Evolutionary conservation across 1,284 basidiomycete genomes (phyloP).

Genomic region (Lentinula novae-zelandiae): DNA sequence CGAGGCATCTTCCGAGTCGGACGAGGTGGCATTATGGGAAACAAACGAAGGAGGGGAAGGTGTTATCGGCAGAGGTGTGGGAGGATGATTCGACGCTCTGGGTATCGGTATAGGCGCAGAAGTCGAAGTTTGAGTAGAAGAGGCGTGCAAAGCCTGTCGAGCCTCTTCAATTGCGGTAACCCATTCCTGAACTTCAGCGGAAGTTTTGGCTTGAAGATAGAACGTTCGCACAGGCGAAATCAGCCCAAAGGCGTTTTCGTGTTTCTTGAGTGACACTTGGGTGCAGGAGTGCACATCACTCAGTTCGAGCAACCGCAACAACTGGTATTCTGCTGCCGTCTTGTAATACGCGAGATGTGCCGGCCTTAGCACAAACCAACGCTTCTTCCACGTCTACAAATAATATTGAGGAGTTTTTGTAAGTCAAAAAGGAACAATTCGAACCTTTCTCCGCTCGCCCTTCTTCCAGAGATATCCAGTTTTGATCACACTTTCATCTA

Average conservation of each 20-base stretch:
- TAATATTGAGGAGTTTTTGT: constrained; percentile 1
- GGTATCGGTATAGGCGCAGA: constrained; percentile 50
- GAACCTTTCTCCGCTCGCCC: constrained; percentile 92
- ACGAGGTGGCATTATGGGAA: constrained; percentile 47
- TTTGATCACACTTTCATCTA: constrained; percentile 79
- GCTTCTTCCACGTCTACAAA: constrained; percentile 92
- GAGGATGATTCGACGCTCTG: constrained; percentile 17
- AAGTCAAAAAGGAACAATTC: constrained; percentile 22
- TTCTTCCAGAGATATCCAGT: constrained; percentile 94
- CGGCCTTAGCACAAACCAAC: constrained; percentile 95
- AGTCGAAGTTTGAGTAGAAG: constrained; percentile 53
- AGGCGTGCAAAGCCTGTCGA: constrained; percentile 58
- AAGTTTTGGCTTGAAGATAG: constrained; percentile 80
- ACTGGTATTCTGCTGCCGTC: constrained; percentile 88
- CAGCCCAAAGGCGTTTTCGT: constrained; percentile 88
- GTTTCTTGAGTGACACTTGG: constrained; percentile 85
- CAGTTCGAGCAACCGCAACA: constrained; percentile 87
- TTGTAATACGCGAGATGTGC: constrained; percentile 97
- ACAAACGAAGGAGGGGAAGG: constrained; percentile 40
- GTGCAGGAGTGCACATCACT: constrained; percentile 90
- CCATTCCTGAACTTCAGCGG: constrained; percentile 80
- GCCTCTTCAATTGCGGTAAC: constrained; percentile 80
- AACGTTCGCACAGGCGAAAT: constrained; percentile 92
- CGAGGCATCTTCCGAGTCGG: constrained; percentile 71
- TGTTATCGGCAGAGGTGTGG: constrained; percentile 32